phyloP scores from a whole-genome alignment of 768 basidiomycete genomes.

The Crepidotus variabilis region DNA sequence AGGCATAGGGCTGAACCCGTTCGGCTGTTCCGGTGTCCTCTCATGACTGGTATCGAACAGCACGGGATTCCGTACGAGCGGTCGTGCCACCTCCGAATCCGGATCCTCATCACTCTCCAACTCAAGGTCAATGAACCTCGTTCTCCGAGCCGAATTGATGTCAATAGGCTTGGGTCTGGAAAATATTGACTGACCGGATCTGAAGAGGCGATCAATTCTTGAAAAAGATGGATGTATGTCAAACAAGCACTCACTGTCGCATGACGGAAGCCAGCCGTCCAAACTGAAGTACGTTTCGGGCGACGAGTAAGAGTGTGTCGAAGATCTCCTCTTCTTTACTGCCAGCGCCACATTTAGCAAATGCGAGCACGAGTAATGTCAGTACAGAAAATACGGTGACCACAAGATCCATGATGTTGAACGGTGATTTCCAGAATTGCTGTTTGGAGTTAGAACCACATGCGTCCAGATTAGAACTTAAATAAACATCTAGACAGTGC shows the following conservation, averaged over 20 bases:
- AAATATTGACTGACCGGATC: constrained; percentile 88
- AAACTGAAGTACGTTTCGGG: constrained; percentile 91
- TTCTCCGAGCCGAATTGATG: constrained; percentile 64
- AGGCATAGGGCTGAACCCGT: constrained; percentile 52
- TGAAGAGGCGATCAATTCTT: constrained; percentile 23
- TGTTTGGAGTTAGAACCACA: constrained; percentile 30
- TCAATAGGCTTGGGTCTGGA: constrained; percentile 84
- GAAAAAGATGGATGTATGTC: constrained; percentile 5
- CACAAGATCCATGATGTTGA: constrained; percentile 85
- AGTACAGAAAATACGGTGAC: constrained; percentile 87
- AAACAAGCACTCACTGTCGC: constrained; percentile 68
- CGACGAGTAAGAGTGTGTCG: constrained; percentile 88
- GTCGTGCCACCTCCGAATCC: constrained; percentile 55
- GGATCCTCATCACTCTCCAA: constrained; percentile 64
- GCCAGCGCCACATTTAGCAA: constrained; percentile 76
- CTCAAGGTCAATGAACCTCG: constrained; percentile 73
- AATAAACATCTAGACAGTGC: neutral
- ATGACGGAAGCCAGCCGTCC: constrained; percentile 89
- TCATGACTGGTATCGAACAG: constrained; percentile 59
- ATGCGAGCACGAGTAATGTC: constrained; percentile 84
- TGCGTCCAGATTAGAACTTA: neutral
- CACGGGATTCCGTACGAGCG: constrained; percentile 56
- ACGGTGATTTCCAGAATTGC: constrained; percentile 97
- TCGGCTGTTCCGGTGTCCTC: constrained; percentile 21
- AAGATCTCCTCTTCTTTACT: constrained; percentile 93